Conservation (phyloP, 2,329 filamentous ascomycete species). For the Hypocreales sp. region DNA sequence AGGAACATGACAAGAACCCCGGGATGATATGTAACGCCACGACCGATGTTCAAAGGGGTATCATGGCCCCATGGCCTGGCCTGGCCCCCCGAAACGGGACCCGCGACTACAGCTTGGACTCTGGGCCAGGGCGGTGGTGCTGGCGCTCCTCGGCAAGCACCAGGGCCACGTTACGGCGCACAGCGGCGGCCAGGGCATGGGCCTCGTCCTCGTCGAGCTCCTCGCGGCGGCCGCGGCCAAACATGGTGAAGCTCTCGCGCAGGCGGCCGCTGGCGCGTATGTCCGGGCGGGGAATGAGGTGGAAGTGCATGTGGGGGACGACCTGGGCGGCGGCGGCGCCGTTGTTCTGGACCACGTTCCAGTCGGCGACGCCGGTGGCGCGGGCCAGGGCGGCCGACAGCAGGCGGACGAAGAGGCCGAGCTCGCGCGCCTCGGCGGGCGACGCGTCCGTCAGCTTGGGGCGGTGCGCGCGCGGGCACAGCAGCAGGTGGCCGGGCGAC, state of each 20-base stretch:
- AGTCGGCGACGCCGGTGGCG: slow-evolving; percentile 61
- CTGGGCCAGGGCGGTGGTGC: no score
- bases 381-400: slow-evolving; percentile 55
- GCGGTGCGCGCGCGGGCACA: slow-evolving; percentile 64
- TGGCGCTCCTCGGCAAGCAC: no score
- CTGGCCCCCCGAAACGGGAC: no score
- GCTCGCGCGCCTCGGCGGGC: slow-evolving; percentile 45
- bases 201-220: slow-evolving; percentile 69
- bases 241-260: slow-evolving; percentile 66
- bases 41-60: no score
- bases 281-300: slow-evolving; percentile 76
- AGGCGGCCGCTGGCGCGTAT: slow-evolving; percentile 34
- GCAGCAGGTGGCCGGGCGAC: slow-evolving; percentile 64
- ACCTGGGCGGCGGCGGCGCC: slow-evolving; percentile 81
- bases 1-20: no score
- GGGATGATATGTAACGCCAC: no score
- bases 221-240: slow-evolving; percentile 55
- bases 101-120: no score
- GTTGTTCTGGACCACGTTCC: slow-evolving; percentile 97
- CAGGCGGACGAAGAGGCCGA: slow-evolving; percentile 54
- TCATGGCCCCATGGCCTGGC: no score
- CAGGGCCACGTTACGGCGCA: slow-evolving; percentile 36
- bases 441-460: slow-evolving; percentile 62
- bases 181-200: slow-evolving; percentile 36
- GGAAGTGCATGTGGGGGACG: slow-evolving; percentile 87